These are phyloP conservation scores for Alternaria conjuncta DNA, from an alignment of 2,329 filamentous ascomycete species.

Conservation along the genomic window DNA sequence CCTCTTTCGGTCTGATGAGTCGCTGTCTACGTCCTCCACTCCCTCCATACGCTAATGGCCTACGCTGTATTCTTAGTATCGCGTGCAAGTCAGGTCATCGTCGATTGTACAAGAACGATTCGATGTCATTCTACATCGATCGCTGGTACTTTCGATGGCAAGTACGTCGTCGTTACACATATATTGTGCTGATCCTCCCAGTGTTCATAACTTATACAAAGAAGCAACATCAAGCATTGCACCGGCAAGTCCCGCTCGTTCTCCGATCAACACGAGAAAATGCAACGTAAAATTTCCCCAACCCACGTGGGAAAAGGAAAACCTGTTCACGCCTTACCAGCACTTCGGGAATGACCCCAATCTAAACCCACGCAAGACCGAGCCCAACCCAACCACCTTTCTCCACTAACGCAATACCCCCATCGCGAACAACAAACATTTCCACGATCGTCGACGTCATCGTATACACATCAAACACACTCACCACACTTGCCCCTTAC, in stretches of 20 bases:
- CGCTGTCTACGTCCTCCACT: neutral
- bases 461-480: neutral
- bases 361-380: neutral
- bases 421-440: neutral
- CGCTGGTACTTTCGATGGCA: neutral
- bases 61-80: neutral
- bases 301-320: conserved; percentile 2
- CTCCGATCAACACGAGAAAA: neutral
- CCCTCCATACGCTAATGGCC: neutral
- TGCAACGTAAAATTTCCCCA: neutral
- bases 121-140: neutral
- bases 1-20: neutral
- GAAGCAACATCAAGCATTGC: neutral
- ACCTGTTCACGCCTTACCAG: neutral
- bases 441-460: conserved; percentile 12
- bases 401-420: neutral
- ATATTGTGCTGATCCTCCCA: neutral
- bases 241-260: neutral
- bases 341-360: neutral
- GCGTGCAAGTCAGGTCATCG: neutral
- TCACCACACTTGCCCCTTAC: neutral
- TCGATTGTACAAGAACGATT: neutral
- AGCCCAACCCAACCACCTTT: neutral
- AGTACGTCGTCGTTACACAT: neutral
- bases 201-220: neutral